These are phyloP conservation scores for Sphaerosporella brunnea DNA, from an alignment of 495 filamentous ascomycete species.

Conservation along the genomic window DNA sequence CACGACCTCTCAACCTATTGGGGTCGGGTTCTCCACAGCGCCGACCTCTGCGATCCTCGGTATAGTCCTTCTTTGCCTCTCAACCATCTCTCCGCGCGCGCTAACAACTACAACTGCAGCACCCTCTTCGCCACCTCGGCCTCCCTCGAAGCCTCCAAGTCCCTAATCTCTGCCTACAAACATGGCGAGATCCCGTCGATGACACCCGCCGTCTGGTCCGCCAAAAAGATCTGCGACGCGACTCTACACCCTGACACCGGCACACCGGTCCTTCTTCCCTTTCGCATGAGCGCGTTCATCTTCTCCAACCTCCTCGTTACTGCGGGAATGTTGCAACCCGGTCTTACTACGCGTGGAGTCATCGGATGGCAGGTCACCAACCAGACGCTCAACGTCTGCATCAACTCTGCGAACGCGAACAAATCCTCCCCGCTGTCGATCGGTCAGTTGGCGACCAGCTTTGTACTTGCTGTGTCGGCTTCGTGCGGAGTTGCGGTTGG, in stretches of 20 bases:
- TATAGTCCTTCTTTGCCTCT: constrained; percentile 29
- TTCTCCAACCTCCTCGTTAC: constrained; percentile 88
- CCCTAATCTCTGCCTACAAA: constrained; percentile 63
- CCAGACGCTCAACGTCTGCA: constrained; percentile 92
- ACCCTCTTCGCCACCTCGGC: constrained; percentile 18
- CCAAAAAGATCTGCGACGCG: constrained; percentile 92
- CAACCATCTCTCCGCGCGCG: constrained; percentile 15
- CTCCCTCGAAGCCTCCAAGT: constrained; percentile 61
- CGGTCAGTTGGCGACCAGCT: constrained; percentile 68
- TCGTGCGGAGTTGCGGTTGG: constrained; percentile 86
- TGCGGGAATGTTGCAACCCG: constrained; percentile 92
- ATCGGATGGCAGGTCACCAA: constrained; percentile 92
- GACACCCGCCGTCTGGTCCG: constrained; percentile 81
- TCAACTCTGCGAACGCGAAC: constrained; percentile 94
- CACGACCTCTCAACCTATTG: constrained; percentile 87
- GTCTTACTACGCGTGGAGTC: constrained; percentile 62
- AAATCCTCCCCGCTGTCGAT: constrained; percentile 75
- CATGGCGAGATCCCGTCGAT: constrained; percentile 53
- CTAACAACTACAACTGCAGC: constrained; percentile 5
- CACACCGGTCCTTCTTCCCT: constrained; percentile 76
- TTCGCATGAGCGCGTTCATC: constrained; percentile 92
- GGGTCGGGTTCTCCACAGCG: constrained; percentile 82
- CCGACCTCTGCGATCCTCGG: constrained; percentile 86
- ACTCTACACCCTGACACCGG: constrained; percentile 94
- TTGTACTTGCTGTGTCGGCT: constrained; percentile 77